Percentiles rank a stretch among this genome's conserved stretches.
phyloP scores from a whole-genome alignment of 1,284 basidiomycete species.

The Vanrija humicola region DNA sequence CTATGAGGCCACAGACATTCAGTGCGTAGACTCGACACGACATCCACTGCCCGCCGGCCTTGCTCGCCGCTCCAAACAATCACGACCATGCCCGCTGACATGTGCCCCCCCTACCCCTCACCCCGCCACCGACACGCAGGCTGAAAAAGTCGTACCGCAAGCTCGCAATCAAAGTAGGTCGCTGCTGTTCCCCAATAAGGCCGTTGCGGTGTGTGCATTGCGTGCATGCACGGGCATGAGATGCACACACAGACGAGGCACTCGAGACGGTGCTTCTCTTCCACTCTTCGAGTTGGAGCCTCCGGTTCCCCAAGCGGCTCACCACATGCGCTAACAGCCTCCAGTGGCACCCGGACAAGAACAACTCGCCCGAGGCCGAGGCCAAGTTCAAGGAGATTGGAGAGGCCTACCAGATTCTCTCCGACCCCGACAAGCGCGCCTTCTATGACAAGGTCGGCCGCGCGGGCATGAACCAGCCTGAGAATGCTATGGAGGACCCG shows the following conservation, averaged over 20 bases:
- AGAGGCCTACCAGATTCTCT: conserved; percentile 85
- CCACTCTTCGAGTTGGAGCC: too few species aligned
- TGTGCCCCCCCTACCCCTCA: too few species aligned
- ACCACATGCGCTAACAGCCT: background rate
- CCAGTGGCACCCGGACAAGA: conserved; percentile 92
- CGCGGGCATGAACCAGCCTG: conserved; percentile 43
- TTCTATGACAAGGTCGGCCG: conserved; percentile 96
- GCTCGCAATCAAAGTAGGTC: conserved; percentile 81
- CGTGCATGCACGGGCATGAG: too few species aligned
- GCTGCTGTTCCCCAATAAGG: too few species aligned
- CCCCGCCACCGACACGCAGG: conserved; percentile 19
- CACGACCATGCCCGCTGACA: background rate
- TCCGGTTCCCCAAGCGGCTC: background rate
- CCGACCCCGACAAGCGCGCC: conserved; percentile 76
- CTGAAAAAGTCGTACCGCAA: conserved; percentile 96
- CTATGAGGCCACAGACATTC: conserved; percentile 45
- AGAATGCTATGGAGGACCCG: conserved; percentile 61
- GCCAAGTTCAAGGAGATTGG: conserved; percentile 93
- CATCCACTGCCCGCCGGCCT: background rate
- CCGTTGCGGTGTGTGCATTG: too few species aligned
- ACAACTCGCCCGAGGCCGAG: conserved; percentile 77
- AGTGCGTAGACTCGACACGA: conserved; percentile 25
- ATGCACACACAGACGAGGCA: too few species aligned
- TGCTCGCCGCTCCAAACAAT: background rate
- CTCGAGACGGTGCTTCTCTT: too few species aligned